These are phyloP conservation scores for Mallotus japonicus DNA, from an alignment of 441 rosid genomes.

Conservation along the genomic window DNA sequence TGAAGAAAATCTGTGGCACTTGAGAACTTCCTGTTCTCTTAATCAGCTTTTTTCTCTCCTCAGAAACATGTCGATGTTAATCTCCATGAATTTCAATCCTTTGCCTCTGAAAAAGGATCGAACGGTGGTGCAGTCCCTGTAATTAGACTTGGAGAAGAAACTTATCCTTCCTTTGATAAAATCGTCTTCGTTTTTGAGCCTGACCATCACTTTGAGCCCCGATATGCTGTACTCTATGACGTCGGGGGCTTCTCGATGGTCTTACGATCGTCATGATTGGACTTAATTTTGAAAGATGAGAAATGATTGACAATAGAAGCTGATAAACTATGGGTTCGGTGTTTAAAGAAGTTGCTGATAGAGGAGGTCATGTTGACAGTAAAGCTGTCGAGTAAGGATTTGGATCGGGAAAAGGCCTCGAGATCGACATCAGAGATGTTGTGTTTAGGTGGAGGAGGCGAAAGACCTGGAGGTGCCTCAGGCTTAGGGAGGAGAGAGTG, in stretches of 20 bases:
- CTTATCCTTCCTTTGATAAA: conserved; percentile 50
- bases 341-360: conserved; percentile 54
- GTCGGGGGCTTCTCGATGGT: no score
- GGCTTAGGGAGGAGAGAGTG: conserved; percentile 72
- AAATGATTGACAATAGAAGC: conserved; percentile 52
- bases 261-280: neutral
- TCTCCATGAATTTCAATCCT: conserved; percentile 63
- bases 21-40: no score
- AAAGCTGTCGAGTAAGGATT: conserved; percentile 34
- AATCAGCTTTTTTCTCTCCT: no score
- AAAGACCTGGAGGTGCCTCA: conserved; percentile 60
- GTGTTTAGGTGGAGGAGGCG: neutral
- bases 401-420: conserved; percentile 24
- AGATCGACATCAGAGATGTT: neutral
- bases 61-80: conserved; percentile 76
- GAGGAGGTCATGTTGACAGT: conserved; percentile 43
- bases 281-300: conserved; percentile 33
- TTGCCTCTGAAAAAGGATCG: conserved; percentile 53
- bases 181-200: conserved; percentile 38
- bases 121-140: conserved; percentile 78
- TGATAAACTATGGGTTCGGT: conserved; percentile 53
- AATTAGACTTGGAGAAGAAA: conserved; percentile 74
- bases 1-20: no score
- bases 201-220: conserved; percentile 71
- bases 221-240: conserved; percentile 68